phyloP scores from a whole-genome alignment of 495 filamentous ascomycete species.

The Sabuloglossum arenarium region DNA sequence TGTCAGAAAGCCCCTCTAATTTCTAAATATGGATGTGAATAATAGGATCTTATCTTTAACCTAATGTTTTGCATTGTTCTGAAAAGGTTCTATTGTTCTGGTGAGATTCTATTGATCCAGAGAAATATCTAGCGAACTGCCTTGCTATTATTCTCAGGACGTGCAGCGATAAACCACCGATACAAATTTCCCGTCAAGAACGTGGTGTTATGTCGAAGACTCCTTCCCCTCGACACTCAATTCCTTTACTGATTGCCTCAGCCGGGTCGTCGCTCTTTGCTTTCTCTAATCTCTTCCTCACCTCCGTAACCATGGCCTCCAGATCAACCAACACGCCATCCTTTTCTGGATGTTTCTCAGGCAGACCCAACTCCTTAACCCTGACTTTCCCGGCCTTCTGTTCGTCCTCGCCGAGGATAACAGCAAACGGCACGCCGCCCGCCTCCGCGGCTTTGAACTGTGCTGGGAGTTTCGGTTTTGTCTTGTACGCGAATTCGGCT shows the following conservation, averaged over 20 bases:
- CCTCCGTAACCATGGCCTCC: conserved; percentile 37
- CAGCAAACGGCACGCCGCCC: conserved; percentile 46
- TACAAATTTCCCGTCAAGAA: no score
- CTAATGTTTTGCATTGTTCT: no score
- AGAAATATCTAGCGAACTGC: no score
- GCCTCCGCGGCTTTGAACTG: conserved; percentile 69
- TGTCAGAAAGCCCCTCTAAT: no score
- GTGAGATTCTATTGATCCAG: no score
- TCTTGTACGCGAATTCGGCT: conserved; percentile 60
- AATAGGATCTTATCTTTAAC: no score
- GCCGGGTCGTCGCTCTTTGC: background rate
- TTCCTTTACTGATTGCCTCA: background rate
- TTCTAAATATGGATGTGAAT: no score
- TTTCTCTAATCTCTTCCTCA: conserved; percentile 24
- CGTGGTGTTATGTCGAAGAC: background rate
- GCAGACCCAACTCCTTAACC: conserved; percentile 68
- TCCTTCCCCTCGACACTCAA: background rate
- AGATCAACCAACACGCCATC: conserved; percentile 53
- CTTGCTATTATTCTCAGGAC: no score
- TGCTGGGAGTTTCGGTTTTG: conserved; percentile 53
- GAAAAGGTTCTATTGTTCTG: no score
- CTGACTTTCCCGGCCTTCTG: conserved; percentile 51
- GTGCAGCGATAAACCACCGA: no score
- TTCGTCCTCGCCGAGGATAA: conserved; percentile 70
- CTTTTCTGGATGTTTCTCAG: conserved; percentile 67